Conservation (phyloP, 1,284 basidiomycete genomes). For the Apiotrichum domesticum region DNA sequence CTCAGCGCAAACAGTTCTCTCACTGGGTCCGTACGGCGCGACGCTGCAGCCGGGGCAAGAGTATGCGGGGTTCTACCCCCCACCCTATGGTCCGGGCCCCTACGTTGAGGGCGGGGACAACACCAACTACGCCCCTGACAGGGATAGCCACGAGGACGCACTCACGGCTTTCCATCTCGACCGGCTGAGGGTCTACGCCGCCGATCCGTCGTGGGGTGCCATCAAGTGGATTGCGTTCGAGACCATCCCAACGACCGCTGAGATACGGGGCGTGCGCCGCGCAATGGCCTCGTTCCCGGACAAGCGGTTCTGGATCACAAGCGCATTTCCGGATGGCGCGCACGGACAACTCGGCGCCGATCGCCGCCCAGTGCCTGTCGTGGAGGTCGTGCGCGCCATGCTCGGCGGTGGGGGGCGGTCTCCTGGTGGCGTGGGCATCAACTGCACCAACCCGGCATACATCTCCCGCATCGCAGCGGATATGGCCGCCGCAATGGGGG, state of each 20-base stretch:
- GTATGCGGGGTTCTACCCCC: slow-evolving; percentile 66
- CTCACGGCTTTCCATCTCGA: slow-evolving; percentile 63
- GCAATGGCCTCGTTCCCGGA: slow-evolving; percentile 52
- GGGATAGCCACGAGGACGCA: slow-evolving; percentile 46
- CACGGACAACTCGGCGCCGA: not conserved
- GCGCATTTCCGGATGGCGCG: slow-evolving; percentile 56
- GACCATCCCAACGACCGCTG: slow-evolving; percentile 64
- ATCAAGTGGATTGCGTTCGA: slow-evolving; percentile 70
- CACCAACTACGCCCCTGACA: slow-evolving; percentile 7
- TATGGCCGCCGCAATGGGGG: slow-evolving; percentile 15
- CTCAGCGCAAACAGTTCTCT: slow-evolving; percentile 54
- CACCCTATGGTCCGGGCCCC: slow-evolving; percentile 59
- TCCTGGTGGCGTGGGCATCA: slow-evolving; percentile 60
- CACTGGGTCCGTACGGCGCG: slow-evolving; percentile 68
- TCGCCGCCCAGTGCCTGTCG: slow-evolving; percentile 31
- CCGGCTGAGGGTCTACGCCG: slow-evolving; percentile 56
- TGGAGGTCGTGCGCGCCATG: slow-evolving; percentile 48
- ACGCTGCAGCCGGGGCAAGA: slow-evolving; percentile 63
- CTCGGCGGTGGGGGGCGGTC: slow-evolving; percentile 9
- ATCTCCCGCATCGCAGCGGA: slow-evolving; percentile 46
- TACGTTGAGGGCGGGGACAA: not conserved
- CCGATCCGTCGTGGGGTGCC: slow-evolving; percentile 52
- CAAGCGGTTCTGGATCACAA: slow-evolving; percentile 66
- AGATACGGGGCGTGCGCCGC: slow-evolving; percentile 60
- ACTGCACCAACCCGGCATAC: slow-evolving; percentile 56